Base-by-base conservation (phyloP, 225 moss, liverwort and hornwort species). In the Takakia lepidozioides region DNA sequence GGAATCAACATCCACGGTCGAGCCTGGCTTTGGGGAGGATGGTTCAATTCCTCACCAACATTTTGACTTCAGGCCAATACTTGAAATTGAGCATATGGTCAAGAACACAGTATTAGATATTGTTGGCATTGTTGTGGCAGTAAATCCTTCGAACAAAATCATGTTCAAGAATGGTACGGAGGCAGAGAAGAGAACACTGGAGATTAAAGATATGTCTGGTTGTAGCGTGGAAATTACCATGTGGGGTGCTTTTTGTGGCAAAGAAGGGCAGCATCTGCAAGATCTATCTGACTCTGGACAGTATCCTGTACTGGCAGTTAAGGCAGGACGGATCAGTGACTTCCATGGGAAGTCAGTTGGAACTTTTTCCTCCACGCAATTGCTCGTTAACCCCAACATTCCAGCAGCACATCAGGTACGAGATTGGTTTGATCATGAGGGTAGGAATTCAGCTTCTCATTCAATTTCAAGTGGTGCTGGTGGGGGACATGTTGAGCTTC, bases 101-200 rank as follows among this genome's bases (percentile, higher is more conserved):
- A 46, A 46, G 39, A 65, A 65, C 34, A 36, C 68, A 11, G 64
- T 61, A 64, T 60, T 73, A 20, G 78, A 78, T 51, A 27, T 78
- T 9, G 34, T 69, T 1, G 78, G 78, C 5, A 59, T 78, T 4
- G 78, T 61, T 32, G 49, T 64, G 5, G 25, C 46, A 18, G 58
- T 78, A 21, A 63, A 72, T 29, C 73, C 68, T n/a, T n/a, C n/a
- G n/a, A 49, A 39, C 14, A 68, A 53, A 37, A 72, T 78, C 9
- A 64, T 78, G 72, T 59, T 57, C 32, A 78, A 73, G 55, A 78
- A 72, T 48, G 78, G 78, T 6, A 68, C 64, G 1, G 72, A 78
- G 49, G 58, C 78, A 1, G 30, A 58, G n/a, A n/a, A n/a, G n/a
- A n/a, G n/a, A n/a, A n/a, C n/a, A n/a, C n/a, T n/a, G n/a, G n/a